Evolutionary conservation across 768 basidiomycete genomes (phyloP), one percentile per base, ranked within the genome.

Genomic region (Cubamyces sp.): DNA sequence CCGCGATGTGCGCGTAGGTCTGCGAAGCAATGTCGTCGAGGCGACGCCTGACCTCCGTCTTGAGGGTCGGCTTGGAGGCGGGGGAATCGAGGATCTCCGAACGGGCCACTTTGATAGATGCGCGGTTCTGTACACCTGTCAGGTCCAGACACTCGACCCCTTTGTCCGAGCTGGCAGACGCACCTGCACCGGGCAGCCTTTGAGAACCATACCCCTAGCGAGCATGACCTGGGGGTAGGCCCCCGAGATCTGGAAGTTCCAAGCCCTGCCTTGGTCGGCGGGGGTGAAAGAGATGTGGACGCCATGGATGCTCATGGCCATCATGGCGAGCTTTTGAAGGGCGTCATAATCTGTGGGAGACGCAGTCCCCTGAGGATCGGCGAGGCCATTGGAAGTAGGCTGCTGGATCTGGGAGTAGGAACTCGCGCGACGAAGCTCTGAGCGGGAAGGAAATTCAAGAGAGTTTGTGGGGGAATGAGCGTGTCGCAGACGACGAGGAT

Each of bases 21-120:
- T 93, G 90, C 2, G 89, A 87, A 28, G 95, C 96, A 71, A 98
- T 92, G 71, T 96, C 93, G 74, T 97, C 94, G n/a, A 98, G 84
- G 57, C 88, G 86, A 53, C 86, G 85, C 55, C 90, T 84, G 39
- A 96, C 91, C 66, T 92, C 88, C 0, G 86, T 78, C 74, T 95
- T 96, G 69, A 96, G 82, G 6, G 85, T 74, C 6, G 91, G 92
- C 76, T 90, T 87, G 43, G 87, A 87, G 65, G 87, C 83, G 57
- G 87, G 87, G 54, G 87, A 87, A 74, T 97, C 94, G 52, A 98
- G 87, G 61, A 98, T 91, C 74, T 98, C 96, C 28, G 92, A 91
- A 69, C 95, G 90, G 28, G 94, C 85, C 25, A 96, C 92, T 72
- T 91, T 92, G 79, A 98, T 92, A 55, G 89, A 82, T 46, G 90